A percentile compares a stretch with the other conserved stretches of the same genome.
phyloP scores from a whole-genome alignment of 2,329 filamentous ascomycete species.

The Gaeumannomyces tritici region DNA sequence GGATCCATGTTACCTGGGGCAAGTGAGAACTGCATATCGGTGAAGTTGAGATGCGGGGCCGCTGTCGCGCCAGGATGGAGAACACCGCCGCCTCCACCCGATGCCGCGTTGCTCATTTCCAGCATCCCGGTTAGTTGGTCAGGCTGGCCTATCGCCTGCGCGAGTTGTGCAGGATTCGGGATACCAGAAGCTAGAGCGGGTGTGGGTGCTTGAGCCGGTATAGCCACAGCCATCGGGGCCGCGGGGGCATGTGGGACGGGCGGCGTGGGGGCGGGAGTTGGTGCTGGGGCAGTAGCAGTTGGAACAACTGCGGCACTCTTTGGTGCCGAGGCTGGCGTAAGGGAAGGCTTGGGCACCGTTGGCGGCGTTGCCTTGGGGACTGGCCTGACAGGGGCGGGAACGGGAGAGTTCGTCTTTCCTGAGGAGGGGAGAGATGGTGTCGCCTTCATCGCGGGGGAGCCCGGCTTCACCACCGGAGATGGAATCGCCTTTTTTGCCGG shows the following conservation, averaged over 20 bases:
- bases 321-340: conserved; percentile 6
- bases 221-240: neutral
- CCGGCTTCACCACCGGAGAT: neutral
- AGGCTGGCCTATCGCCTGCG: conserved; percentile 2
- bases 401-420: conserved; percentile 11
- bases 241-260: neutral
- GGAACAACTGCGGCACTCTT: conserved; percentile 9
- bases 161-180: neutral
- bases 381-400: conserved; percentile 12
- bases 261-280: conserved; percentile 16
- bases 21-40: conserved; percentile 46
- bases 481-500: conserved; percentile 4
- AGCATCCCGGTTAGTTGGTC: conserved; percentile 9
- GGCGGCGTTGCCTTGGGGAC: conserved; percentile 11
- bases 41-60: conserved; percentile 37
- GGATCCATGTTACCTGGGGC: conserved; percentile 25
- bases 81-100: conserved; percentile 4
- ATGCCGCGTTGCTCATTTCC: conserved; percentile 3
- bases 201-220: neutral
- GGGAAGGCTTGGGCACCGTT: conserved; percentile 9
- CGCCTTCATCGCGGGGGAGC: conserved; percentile 6
- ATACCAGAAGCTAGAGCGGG: too few relatives aligned
- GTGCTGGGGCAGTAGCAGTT: conserved; percentile 9
- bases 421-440: conserved; percentile 4
- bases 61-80: conserved; percentile 8